A percentile compares a stretch with the other conserved stretches of the same genome.
These are phyloP conservation scores for Erodium moschatum DNA, from an alignment of 441 rosid species.

Conservation along the genomic window DNA sequence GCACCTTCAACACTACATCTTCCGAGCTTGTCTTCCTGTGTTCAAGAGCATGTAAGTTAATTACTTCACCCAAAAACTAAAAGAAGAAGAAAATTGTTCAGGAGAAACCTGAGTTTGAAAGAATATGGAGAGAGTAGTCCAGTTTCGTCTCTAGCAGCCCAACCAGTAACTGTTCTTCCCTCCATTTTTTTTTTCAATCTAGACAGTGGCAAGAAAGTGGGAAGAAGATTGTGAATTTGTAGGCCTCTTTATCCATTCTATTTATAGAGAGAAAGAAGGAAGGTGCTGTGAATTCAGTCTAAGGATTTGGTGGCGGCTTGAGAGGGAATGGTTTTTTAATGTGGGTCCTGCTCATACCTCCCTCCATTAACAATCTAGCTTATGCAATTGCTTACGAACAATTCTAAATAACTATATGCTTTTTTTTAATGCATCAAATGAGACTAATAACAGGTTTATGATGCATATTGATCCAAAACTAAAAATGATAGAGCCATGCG, in stretches of 20 bases:
- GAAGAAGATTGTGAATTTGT: background rate
- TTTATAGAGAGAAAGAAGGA: background rate
- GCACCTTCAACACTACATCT: conserved; percentile 35
- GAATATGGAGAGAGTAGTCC: conserved; percentile 34
- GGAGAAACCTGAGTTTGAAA: conserved; percentile 28
- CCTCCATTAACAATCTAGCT: background rate
- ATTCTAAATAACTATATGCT: background rate
- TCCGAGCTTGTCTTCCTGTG: conserved; percentile 36
- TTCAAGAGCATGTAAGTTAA: background rate
- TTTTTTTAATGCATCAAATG: background rate
- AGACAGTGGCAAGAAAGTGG: background rate
- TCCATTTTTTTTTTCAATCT: conserved; percentile 20
- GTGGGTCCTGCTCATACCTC: no score
- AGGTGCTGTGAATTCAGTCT: background rate
- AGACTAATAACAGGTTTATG: background rate
- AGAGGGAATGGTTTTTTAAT: background rate
- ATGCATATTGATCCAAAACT: background rate
- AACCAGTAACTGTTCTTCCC: conserved; percentile 29
- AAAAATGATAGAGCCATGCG: no score
- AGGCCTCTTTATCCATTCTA: background rate
- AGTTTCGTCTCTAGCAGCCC: conserved; percentile 40
- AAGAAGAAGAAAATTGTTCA: background rate
- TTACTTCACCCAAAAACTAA: background rate
- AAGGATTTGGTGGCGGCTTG: background rate
- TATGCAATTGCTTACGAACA: conserved; percentile 2